These are phyloP conservation scores for Carpinus viminea DNA, from an alignment of 306 rosid genomes.

Conservation along the genomic window DNA sequence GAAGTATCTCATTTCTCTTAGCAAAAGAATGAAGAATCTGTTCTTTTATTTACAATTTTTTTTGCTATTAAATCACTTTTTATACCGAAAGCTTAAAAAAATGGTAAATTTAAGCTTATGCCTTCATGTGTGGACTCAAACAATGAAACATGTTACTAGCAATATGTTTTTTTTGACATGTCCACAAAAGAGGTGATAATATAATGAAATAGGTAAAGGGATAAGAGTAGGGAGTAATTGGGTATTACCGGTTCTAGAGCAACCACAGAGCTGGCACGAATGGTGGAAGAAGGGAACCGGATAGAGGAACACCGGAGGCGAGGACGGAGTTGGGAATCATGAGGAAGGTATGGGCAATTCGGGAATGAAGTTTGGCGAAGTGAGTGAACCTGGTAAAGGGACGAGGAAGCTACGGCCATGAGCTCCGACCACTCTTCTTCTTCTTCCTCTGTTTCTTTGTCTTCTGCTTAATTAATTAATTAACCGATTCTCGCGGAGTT, in stretches of 20 bases:
- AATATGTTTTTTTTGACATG: too few species aligned
- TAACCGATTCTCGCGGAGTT: neutral
- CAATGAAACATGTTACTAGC: too few species aligned
- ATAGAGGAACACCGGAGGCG: constrained; percentile 21
- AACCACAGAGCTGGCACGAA: constrained; percentile 49
- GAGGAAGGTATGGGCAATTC: constrained; percentile 38
- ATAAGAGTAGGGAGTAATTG: neutral
- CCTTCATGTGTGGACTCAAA: too few species aligned
- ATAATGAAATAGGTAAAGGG: too few species aligned
- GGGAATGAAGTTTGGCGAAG: constrained; percentile 34
- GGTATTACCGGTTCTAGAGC: constrained; percentile 45
- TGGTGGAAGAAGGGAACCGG: constrained; percentile 23
- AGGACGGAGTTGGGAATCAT: constrained; percentile 37
- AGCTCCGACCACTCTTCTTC: neutral
- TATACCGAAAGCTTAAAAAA: too few species aligned
- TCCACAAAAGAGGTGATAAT: too few species aligned
- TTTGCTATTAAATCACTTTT: too few species aligned
- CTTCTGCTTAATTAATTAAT: neutral
- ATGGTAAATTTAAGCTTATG: too few species aligned
- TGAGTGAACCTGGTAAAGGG: constrained; percentile 26
- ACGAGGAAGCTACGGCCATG: constrained; percentile 45
- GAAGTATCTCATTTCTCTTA: neutral
- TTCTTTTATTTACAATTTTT: too few species aligned
- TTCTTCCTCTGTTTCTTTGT: neutral
- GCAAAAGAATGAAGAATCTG: neutral